These are phyloP conservation scores for Schwanniomyces vanrijiae DNA, from an alignment of 805 yeast genomes.

Conservation along the genomic window DNA sequence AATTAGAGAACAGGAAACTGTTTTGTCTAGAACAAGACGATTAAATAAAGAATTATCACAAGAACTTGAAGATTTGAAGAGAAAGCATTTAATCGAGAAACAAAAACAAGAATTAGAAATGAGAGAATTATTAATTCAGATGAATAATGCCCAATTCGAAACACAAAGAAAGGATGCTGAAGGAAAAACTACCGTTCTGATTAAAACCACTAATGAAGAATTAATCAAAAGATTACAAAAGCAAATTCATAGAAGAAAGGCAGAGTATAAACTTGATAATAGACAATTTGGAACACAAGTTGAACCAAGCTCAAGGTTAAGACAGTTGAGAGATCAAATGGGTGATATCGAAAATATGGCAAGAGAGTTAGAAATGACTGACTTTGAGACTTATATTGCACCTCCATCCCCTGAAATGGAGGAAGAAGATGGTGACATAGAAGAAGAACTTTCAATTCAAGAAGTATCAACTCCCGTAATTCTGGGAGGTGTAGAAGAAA, in stretches of 20 bases:
- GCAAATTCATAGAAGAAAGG: constrained; percentile 47
- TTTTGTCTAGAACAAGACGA: constrained; percentile 59
- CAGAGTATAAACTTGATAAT: constrained; percentile 47
- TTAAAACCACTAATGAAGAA: constrained; percentile 33
- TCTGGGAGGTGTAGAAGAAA: not conserved
- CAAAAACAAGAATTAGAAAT: constrained; percentile 76
- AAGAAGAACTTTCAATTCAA: constrained; percentile 15
- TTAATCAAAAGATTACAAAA: constrained; percentile 42
- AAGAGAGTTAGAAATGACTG: constrained; percentile 80
- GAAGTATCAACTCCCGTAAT: constrained; percentile 14
- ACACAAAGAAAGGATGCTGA: constrained; percentile 26
- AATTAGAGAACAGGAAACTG: constrained; percentile 59
- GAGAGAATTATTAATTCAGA: constrained; percentile 66
- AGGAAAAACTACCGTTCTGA: constrained; percentile 37
- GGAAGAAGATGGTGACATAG: constrained; percentile 9
- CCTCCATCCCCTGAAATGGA: constrained; percentile 5
- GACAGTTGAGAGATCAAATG: constrained; percentile 79
- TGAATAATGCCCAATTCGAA: constrained; percentile 48
- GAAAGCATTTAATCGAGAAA: constrained; percentile 60
- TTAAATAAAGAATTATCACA: constrained; percentile 57
- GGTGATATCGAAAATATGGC: constrained; percentile 84
- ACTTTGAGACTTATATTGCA: constrained; percentile 51
- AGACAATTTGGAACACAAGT: constrained; percentile 50
- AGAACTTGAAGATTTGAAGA: constrained; percentile 64
- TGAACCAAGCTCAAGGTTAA: constrained; percentile 75